A percentile compares a stretch with the other conserved stretches of the same genome.
Conservation (phyloP, 169 alveolate genomes). For the Cryptosporidium viatorum region DNA sequence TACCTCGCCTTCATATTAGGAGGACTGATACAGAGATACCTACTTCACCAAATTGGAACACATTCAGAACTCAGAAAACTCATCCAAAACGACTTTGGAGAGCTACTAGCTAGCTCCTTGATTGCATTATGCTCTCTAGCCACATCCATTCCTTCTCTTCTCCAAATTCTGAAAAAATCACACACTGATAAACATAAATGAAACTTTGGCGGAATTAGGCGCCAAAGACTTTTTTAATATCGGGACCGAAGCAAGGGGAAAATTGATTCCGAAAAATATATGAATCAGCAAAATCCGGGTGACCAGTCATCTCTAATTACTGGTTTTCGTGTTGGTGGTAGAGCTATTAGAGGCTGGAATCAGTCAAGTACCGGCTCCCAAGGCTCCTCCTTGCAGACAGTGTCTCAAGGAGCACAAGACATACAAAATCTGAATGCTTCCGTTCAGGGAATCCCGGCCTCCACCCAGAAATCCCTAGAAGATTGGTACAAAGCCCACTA, state of each 20-base stretch:
- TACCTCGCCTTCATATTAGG: conserved; percentile 12
- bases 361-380: not conserved
- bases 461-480: conserved; percentile 29
- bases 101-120: not conserved
- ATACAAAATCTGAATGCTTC: not conserved
- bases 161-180: not conserved
- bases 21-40: conserved; percentile 34
- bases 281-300: conserved; percentile 20
- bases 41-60: not conserved
- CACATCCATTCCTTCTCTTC: conserved; percentile 7
- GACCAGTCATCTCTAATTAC: conserved; percentile 50
- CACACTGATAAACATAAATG: conserved; percentile 9
- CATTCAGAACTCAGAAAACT: not conserved
- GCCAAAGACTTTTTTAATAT: not conserved
- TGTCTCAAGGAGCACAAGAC: not conserved
- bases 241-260: not conserved
- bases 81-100: not conserved
- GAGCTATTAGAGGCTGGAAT: conserved; percentile 52
- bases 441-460: not conserved
- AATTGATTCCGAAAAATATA: not conserved
- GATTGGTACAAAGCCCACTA: conserved; percentile 73
- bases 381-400: not conserved
- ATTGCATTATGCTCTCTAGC: not conserved
- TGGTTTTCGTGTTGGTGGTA: conserved; percentile 46
- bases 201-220: conserved; percentile 13